Percentiles rank a stretch among this genome's conserved stretches.
Evolutionary conservation across 106 monocot species (phyloP).

Genomic region (Acorus gramineus): DNA sequence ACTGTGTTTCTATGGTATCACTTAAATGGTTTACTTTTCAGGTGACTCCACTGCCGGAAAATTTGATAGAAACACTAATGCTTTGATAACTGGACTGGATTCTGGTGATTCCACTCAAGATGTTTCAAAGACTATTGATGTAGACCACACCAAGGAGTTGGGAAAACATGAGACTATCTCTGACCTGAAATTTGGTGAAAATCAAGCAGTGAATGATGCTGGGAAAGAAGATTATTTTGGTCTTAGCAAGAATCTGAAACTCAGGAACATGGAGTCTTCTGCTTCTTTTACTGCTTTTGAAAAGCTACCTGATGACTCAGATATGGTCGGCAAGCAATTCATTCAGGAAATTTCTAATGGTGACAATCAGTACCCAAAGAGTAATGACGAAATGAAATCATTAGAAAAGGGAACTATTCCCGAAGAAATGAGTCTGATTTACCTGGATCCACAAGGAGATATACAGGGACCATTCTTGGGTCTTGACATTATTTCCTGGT

Average conservation of each 20-base stretch:
- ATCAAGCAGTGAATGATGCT: constrained; percentile 5
- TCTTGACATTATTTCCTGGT: constrained; percentile 89
- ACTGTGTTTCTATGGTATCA: no score
- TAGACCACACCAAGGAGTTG: not conserved
- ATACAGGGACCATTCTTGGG: constrained; percentile 92
- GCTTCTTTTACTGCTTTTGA: constrained; percentile 24
- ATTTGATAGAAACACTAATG: not conserved
- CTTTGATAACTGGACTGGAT: not conserved
- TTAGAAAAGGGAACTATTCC: constrained; percentile 15
- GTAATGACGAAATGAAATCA: constrained; percentile 6
- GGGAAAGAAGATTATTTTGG: constrained; percentile 1
- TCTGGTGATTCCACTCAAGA: constrained; percentile 6
- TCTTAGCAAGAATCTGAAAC: not conserved
- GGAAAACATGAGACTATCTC: not conserved
- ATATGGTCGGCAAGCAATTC: constrained; percentile 29
- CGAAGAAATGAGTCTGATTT: constrained; percentile 73
- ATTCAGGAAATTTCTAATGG: constrained; percentile 14
- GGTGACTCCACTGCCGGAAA: constrained; percentile 2
- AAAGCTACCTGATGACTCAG: constrained; percentile 44
- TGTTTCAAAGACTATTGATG: constrained; percentile 3
- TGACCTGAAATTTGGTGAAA: constrained; percentile 7
- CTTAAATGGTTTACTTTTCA: no score
- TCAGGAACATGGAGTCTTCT: constrained; percentile 5
- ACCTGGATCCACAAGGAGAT: constrained; percentile 83
- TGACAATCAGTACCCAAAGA: constrained; percentile 8